phyloP scores from a whole-genome alignment of 768 basidiomycete species.

The Dentipellis sp. region DNA sequence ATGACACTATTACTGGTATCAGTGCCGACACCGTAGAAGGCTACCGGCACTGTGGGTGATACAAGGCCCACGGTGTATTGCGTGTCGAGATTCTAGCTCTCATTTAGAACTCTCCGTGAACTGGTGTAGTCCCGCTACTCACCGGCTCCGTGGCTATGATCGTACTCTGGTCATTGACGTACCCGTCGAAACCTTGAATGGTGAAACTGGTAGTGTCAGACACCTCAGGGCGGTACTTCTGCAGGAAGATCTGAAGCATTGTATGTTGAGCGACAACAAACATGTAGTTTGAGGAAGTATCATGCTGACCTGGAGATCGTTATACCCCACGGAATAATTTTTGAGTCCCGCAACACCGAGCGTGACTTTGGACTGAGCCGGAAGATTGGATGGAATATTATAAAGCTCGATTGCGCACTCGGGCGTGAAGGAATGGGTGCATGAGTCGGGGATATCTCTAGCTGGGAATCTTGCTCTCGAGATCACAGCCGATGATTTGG shows the following conservation, averaged over 20 bases:
- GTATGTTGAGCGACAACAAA: too few relatives aligned
- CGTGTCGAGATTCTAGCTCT: constrained; percentile 13
- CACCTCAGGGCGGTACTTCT: constrained; percentile 8
- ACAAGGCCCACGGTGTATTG: constrained; percentile 16
- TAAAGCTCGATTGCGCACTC: constrained; percentile 15
- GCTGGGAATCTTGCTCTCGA: neutral
- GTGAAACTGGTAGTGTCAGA: constrained; percentile 6
- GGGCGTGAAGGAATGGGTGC: constrained; percentile 11
- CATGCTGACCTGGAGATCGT: constrained; percentile 7
- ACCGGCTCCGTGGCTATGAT: constrained; percentile 13
- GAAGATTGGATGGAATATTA: constrained; percentile 9
- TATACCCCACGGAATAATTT: constrained; percentile 11
- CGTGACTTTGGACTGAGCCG: constrained; percentile 8
- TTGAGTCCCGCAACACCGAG: constrained; percentile 14
- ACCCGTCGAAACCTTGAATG: constrained; percentile 14
- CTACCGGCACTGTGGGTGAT: constrained; percentile 15
- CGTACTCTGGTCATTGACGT: constrained; percentile 7
- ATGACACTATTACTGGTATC: constrained; percentile 13
- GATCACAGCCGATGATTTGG: neutral
- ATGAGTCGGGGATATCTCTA: neutral
- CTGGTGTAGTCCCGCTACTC: neutral
- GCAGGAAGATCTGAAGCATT: constrained; percentile 2
- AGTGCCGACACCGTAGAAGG: constrained; percentile 19
- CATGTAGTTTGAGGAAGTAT: neutral
- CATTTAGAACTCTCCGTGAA: neutral